Base-by-base conservation (phyloP, 495 filamentous ascomycete species). In the Trichocladium uniseriatum region DNA sequence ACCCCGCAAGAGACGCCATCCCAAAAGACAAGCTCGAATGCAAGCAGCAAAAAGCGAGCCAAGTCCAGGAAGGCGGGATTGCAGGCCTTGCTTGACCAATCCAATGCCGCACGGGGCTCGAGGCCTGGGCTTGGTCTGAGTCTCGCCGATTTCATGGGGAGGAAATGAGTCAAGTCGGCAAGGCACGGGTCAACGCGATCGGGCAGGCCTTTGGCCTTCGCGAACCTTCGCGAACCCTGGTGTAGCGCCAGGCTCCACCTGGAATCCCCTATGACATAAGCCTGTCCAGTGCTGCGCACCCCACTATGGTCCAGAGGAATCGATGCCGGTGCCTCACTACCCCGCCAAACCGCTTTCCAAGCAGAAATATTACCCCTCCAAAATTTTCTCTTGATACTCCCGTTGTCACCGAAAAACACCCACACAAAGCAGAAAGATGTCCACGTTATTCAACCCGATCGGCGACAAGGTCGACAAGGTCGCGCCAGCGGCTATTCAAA, bases 61-160 rank as follows among this genome's bases (percentile, higher is more conserved):
- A 79, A 76, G 57, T 69, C 63, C 42, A 66, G 71, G 38, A 79
- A 79, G 55, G 69, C 72, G 43, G 74, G 76, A 2, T 64, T 79
- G n/a, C 68, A 73, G 52, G 73, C 75, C 32, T 54, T 79, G 11
- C 58, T 79, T 38, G 64, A 68, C 31, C 71, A 69, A 20, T 62
- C 66, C 24, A 69, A 67, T 45, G 56, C 60, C 5, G 59, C 61
- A 16, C 64, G 60, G 27, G 32, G 55, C 10, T 61, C 68, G 6
- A 53, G 45, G 20, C 48, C 57, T 24, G 69, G 69, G 0, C 66
- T 71, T 37, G 74, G 74, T 6, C 48, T 79, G 21, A 75, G 72
- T 45, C 63, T 79, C 9, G 65, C 69, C 40, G 70, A 74, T 50
- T 76, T 79, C 50, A 74, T 76, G 74, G 59, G 69, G 52, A 72